Conservation (phyloP, 768 basidiomycete genomes). For the Lenzites betulinus region DNA sequence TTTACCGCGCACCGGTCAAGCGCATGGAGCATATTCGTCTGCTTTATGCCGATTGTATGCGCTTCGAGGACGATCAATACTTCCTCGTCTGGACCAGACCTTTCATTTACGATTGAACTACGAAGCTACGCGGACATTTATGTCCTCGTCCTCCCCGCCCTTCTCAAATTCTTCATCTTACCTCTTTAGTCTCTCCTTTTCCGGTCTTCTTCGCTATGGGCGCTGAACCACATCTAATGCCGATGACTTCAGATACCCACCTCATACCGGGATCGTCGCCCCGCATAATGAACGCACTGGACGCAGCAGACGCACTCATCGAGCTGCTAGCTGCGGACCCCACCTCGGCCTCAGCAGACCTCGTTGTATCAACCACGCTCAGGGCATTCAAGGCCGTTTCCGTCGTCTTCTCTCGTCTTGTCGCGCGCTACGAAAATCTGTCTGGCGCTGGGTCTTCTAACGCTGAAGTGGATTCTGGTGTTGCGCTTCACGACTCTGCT, state of each 20-base stretch:
- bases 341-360: conserved; percentile 1
- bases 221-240: background rate
- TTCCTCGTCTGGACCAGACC: background rate
- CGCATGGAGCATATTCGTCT: background rate
- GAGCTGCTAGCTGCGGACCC: conserved; percentile 6
- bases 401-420: background rate
- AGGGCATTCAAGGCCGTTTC: conserved; percentile 4
- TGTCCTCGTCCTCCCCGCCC: background rate
- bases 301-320: conserved; percentile 10
- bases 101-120: background rate
- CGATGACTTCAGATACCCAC: background rate
- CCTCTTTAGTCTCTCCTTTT: background rate
- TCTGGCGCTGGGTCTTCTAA: no score
- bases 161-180: background rate
- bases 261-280: background rate
- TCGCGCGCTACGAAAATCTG: background rate
- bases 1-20: background rate
- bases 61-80: background rate
- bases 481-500: background rate
- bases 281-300: conserved; percentile 1
- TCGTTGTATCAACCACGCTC: background rate
- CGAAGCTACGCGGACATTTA: background rate
- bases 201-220: background rate
- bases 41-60: background rate
- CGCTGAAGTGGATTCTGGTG: background rate